phyloP scores from a whole-genome alignment of 1,284 basidiomycete genomes.

The Ceratobasidium sp. region DNA sequence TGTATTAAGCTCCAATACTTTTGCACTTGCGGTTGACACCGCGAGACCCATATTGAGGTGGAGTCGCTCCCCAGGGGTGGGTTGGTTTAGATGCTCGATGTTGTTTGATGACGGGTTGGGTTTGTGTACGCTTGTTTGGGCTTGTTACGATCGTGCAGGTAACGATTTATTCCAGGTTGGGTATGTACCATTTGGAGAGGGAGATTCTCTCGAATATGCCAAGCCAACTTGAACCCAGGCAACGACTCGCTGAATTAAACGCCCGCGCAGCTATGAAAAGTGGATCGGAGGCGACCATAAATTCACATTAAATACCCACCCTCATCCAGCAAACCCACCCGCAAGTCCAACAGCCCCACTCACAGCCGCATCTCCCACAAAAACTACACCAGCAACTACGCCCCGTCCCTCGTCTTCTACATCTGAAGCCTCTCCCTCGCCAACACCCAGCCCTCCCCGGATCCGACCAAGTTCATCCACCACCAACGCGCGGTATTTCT shows the following conservation, averaged over 20 bases:
- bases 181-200: no score
- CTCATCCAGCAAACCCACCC: slow-evolving; percentile 26
- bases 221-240: no score
- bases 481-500: slow-evolving; percentile 53
- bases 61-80: no score
- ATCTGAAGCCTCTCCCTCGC: slow-evolving; percentile 67
- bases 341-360: slow-evolving; percentile 63
- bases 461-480: slow-evolving; percentile 61
- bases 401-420: slow-evolving; percentile 60
- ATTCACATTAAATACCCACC: background rate
- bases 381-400: slow-evolving; percentile 66
- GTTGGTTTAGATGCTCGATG: no score
- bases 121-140: no score
- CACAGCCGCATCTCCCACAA: slow-evolving; percentile 69
- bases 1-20: no score
- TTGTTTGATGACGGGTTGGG: no score
- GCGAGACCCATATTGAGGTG: no score
- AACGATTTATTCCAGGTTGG: no score
- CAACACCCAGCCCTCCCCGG: slow-evolving; percentile 63
- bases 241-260: background rate
- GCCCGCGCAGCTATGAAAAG: background rate
- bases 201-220: no score
- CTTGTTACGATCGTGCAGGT: no score
- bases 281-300: background rate
- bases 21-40: no score